A percentile compares a stretch with the other conserved stretches of the same genome.
Evolutionary conservation across 345 rosid species (phyloP).

Genomic region (Balakata baccata): DNA sequence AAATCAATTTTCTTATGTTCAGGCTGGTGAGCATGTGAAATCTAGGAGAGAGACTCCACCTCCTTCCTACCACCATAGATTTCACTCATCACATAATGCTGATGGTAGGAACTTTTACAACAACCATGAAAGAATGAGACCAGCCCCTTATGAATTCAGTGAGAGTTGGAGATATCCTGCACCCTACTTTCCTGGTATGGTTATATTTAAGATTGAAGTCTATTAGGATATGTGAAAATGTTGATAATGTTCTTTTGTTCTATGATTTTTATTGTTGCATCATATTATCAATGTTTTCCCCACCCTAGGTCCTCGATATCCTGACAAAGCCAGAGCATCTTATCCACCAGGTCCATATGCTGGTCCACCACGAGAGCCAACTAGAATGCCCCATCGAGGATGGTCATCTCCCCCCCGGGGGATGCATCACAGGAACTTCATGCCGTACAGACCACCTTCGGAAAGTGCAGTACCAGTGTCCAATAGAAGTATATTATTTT

Average conservation of each 20-base stretch:
- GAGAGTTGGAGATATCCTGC: slow-evolving; percentile 68
- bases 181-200: slow-evolving; percentile 56
- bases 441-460: slow-evolving; percentile 51
- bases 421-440: slow-evolving; percentile 53
- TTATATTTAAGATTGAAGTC: neutral
- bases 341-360: slow-evolving; percentile 47
- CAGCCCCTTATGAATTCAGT: slow-evolving; percentile 47
- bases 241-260: neutral
- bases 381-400: slow-evolving; percentile 52
- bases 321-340: slow-evolving; percentile 48
- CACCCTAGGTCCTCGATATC: slow-evolving; percentile 53
- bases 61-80: slow-evolving; percentile 51
- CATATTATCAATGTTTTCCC: slow-evolving; percentile 3
- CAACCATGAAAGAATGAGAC: slow-evolving; percentile 72
- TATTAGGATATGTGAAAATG: neutral
- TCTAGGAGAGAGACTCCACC: slow-evolving; percentile 60
- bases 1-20: slow-evolving; percentile 67
- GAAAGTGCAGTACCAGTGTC: slow-evolving; percentile 56
- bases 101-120: slow-evolving; percentile 51
- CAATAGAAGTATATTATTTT: slow-evolving; percentile 39
- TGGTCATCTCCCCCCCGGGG: slow-evolving; percentile 63
- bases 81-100: slow-evolving; percentile 38
- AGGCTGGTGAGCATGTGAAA: slow-evolving; percentile 48
- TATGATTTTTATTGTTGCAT: neutral
- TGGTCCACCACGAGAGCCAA: slow-evolving; percentile 54